Evolutionary conservation across 352 stramenopile species (phyloP).

Genomic region (Pythium chondricola): DNA sequence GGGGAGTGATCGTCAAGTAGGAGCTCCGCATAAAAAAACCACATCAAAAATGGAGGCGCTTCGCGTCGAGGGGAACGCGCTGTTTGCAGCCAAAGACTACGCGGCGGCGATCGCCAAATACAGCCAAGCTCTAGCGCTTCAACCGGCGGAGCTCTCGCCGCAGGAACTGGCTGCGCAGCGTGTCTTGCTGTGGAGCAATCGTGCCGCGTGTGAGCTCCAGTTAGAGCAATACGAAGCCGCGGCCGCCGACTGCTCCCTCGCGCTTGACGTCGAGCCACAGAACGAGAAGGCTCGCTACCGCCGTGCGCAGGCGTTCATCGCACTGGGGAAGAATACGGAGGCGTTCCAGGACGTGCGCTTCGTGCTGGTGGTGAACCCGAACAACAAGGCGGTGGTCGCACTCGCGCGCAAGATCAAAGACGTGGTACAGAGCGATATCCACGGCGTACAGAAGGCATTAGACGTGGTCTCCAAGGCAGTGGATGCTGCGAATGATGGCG

Average conservation of each 20-base stretch:
- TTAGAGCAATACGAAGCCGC: constrained; percentile 51
- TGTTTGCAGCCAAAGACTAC: constrained; percentile 73
- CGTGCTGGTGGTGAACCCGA: constrained; percentile 62
- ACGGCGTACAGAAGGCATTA: constrained; percentile 77
- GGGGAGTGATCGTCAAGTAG: too few relatives aligned
- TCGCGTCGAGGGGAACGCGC: constrained; percentile 61
- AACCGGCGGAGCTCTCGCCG: constrained; percentile 3
- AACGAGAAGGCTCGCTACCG: constrained; percentile 81
- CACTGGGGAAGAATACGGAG: constrained; percentile 52
- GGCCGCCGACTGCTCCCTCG: constrained; percentile 44
- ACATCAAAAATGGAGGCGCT: constrained; percentile 45
- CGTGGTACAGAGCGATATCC: constrained; percentile 54
- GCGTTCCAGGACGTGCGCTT: constrained; percentile 67
- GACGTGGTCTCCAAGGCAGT: constrained; percentile 38
- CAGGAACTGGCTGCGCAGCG: constrained; percentile 34
- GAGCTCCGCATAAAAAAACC: too few relatives aligned
- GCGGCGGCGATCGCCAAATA: constrained; percentile 57
- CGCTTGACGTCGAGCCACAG: constrained; percentile 34
- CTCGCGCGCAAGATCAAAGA: constrained; percentile 77
- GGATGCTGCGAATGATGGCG: constrained; percentile 14
- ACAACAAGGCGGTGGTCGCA: constrained; percentile 65
- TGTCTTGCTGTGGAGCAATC: constrained; percentile 72
- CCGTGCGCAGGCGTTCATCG: constrained; percentile 66
- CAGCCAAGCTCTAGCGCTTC: constrained; percentile 34
- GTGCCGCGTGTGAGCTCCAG: constrained; percentile 64